Conservation (phyloP, 768 basidiomycete genomes). For the Leucocoprinus sp. region DNA sequence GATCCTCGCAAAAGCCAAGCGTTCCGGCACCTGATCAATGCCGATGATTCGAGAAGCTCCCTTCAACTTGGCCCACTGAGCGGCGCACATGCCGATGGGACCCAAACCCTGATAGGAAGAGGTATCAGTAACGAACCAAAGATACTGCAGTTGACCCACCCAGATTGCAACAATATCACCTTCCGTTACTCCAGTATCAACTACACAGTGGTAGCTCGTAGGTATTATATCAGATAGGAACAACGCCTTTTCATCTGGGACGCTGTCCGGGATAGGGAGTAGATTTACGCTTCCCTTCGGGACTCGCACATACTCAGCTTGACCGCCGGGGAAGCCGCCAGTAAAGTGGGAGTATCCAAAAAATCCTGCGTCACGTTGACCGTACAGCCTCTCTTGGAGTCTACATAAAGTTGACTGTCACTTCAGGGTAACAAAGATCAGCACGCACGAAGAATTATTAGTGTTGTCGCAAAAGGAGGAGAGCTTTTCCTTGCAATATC, state of each 20-base stretch:
- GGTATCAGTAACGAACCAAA: neutral
- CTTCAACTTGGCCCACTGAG: constrained; percentile 55
- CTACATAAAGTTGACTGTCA: constrained; percentile 17
- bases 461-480: constrained; percentile 71
- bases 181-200: constrained; percentile 64
- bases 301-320: constrained; percentile 69
- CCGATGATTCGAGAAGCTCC: constrained; percentile 65
- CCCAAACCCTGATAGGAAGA: constrained; percentile 41
- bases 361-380: constrained; percentile 61
- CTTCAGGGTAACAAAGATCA: constrained; percentile 11
- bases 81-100: constrained; percentile 56
- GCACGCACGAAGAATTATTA: constrained; percentile 49
- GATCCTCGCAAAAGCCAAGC: constrained; percentile 38
- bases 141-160: constrained; percentile 29
- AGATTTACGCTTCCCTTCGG: constrained; percentile 68
- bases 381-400: constrained; percentile 52
- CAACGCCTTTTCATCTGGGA: constrained; percentile 54
- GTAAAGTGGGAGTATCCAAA: constrained; percentile 69
- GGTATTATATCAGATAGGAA: constrained; percentile 58
- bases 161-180: constrained; percentile 68
- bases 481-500: constrained; percentile 65
- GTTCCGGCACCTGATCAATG: constrained; percentile 49
- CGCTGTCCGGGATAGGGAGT: constrained; percentile 55
- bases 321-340: constrained; percentile 66
- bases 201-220: constrained; percentile 67